phyloP scores from a whole-genome alignment of 805 yeast genomes.

The Lachancea fermentati region DNA sequence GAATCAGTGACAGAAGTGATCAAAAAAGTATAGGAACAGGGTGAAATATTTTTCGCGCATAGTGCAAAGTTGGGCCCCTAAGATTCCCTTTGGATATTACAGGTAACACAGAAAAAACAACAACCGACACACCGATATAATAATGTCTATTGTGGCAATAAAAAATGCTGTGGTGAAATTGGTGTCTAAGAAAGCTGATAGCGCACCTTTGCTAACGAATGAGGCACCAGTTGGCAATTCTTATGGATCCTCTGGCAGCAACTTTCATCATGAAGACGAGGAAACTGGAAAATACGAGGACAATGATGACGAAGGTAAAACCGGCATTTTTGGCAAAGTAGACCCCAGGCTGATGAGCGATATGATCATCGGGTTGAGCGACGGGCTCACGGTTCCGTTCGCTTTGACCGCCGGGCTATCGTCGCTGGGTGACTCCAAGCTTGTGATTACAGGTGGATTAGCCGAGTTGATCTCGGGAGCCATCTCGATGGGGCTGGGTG shows the following conservation, averaged over 20 bases:
- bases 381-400: conserved; percentile 97
- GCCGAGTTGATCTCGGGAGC: conserved; percentile 97
- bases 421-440: conserved; percentile 78
- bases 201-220: conserved; percentile 18
- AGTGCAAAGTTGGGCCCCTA: background rate
- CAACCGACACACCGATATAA: background rate
- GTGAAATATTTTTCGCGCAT: background rate
- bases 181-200: conserved; percentile 11
- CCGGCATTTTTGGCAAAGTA: conserved; percentile 44
- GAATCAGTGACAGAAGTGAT: background rate
- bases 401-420: conserved; percentile 96
- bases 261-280: conserved; percentile 4
- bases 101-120: background rate
- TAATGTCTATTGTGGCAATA: conserved; percentile 30
- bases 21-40: background rate
- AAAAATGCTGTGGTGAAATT: conserved; percentile 24
- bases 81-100: background rate
- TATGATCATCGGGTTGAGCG: conserved; percentile 86
- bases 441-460: conserved; percentile 96
- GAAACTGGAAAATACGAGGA: conserved; percentile 9
- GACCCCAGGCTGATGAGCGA: conserved; percentile 95
- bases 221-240: conserved; percentile 11
- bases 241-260: conserved; percentile 6
- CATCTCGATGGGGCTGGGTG: conserved; percentile 96
- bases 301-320: conserved; percentile 6